These are phyloP conservation scores for Blastocystis sp. DNA, from an alignment of 352 stramenopile species.

Conservation along the genomic window DNA sequence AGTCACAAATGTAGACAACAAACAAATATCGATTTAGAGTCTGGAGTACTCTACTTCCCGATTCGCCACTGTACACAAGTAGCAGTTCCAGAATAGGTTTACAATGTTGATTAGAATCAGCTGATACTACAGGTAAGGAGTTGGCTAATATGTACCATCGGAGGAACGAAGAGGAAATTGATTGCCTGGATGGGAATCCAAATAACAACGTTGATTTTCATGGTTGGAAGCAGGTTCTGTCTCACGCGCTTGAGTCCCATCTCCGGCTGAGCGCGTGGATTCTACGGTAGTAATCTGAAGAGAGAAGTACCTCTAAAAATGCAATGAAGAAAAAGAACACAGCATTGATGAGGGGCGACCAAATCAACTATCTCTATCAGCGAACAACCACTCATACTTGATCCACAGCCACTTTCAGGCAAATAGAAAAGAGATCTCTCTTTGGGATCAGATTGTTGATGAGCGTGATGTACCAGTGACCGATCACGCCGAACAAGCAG, in stretches of 20 bases:
- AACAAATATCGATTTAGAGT: not conserved
- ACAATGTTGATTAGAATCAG: constrained; percentile 34
- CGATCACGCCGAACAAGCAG: not conserved
- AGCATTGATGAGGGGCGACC: not conserved
- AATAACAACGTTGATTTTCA: constrained; percentile 22
- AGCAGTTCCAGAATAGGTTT: constrained; percentile 39
- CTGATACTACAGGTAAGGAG: not conserved
- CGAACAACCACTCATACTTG: not conserved
- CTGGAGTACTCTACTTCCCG: not conserved
- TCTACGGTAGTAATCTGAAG: not conserved
- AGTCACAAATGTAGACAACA: no score
- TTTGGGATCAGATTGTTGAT: not conserved
- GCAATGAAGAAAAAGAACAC: constrained; percentile 42
- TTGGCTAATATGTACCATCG: not conserved
- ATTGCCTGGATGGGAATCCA: constrained; percentile 30
- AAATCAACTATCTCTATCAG: not conserved
- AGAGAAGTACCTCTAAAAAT: not conserved
- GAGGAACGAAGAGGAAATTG: constrained; percentile 46
- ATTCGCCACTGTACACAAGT: constrained; percentile 9
- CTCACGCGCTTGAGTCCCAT: not conserved
- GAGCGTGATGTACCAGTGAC: not conserved
- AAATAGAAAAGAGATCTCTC: not conserved
- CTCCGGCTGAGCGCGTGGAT: not conserved
- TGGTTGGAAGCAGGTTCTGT: not conserved
- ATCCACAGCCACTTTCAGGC: constrained; percentile 23